Evolutionary conservation across 2,329 filamentous ascomycete species (phyloP), one percentile per base, ranked within the genome.

Genomic region (Fusarium graminum): DNA sequence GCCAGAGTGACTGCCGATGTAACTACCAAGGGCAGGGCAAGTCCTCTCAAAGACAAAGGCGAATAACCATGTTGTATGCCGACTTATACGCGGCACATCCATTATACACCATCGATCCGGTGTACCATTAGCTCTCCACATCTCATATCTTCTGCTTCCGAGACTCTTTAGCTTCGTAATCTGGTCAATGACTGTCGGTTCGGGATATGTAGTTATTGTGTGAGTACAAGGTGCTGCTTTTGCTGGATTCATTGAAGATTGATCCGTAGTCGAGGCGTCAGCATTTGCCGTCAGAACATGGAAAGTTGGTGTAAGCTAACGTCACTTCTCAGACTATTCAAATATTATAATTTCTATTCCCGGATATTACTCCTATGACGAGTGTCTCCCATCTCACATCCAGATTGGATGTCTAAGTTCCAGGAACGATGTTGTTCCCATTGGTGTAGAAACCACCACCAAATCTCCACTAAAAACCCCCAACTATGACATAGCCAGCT

Each of bases 121-220:
- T n/a, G n/a, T n/a, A n/a, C n/a, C n/a, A n/a, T n/a, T n/a, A n/a
- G n/a, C n/a, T n/a, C n/a, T n/a, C n/a, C n/a, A 3, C 3, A 38
- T 47, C 3, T 12, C 19, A 26, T 4, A 7, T 4, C 17, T 29
- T 52, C 39, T 40, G 45, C 25, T 29, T 3, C 41, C 45, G 54
- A 30, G 12, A 25, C 2, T 29, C 28, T 4, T 19, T 17, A 13
- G 39, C 9, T 9, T 6, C 40, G n/a, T 8, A 4, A 30, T 16
- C 4, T 9, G 3, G 4, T 7, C 3, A 13, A 9, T 3, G 0
- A 19, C 17, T 3, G 5, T 25, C 6, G 3, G 7, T 22, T 25
- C 4, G 5, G 8, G 8, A 3, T 32, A 28, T n/a, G 16, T 19
- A 1, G 1, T 38, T 2, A 28, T 12, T 3, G 1, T 8, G 4